Percentiles rank a stretch among this genome's conserved stretches.
Conservation (phyloP, 2,329 filamentous ascomycete genomes). For the Alternaria triticimaculans region DNA sequence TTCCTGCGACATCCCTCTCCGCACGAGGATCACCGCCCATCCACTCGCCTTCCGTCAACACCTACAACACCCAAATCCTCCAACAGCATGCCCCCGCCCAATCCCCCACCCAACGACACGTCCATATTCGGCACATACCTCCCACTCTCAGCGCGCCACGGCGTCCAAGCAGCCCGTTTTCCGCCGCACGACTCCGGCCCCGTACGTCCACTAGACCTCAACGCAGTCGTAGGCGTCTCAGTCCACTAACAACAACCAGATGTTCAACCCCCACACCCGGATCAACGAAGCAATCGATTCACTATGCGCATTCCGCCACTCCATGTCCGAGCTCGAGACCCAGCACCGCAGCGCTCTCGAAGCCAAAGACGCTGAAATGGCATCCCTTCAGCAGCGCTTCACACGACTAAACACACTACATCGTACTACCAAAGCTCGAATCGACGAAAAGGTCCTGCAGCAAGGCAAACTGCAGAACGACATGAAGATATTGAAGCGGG, state of each 20-base stretch:
- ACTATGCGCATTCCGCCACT: neutral
- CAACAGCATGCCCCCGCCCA: neutral
- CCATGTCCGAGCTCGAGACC: neutral
- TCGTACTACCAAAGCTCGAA: rapidly evolving
- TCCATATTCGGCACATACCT: neutral
- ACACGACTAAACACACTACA: rapidly evolving
- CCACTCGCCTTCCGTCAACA: neutral
- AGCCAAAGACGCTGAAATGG: neutral
- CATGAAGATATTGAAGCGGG: neutral
- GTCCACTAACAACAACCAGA: neutral
- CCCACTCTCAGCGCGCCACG: neutral
- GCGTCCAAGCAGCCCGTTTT: neutral
- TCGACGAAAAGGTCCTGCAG: neutral
- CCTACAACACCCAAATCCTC: neutral
- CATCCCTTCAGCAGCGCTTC: neutral
- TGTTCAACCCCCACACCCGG: neutral
- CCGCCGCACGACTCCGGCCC: neutral
- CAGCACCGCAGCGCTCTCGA: neutral
- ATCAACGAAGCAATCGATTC: neutral
- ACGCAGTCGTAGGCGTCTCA: neutral
- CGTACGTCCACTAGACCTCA: rapidly evolving
- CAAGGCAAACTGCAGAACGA: neutral
- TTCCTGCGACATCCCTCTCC: neutral
- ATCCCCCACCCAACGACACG: neutral
- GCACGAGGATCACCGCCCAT: neutral